These are phyloP conservation scores for Hirsutella rhossiliensis DNA, from an alignment of 2,329 filamentous ascomycete species.

Conservation along the genomic window DNA sequence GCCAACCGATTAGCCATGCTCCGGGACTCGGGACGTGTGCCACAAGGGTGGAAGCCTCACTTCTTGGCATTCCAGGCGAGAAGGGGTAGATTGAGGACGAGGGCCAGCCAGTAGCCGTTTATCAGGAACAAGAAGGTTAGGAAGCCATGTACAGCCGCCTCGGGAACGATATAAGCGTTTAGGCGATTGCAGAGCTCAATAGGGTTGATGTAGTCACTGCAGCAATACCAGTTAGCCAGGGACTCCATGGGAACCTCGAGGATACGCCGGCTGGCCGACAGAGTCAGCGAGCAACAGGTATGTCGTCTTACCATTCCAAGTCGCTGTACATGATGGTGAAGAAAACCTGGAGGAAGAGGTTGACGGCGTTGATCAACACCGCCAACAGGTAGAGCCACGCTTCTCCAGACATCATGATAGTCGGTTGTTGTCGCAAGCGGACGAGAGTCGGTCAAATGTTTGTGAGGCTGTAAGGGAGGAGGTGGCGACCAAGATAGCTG, in stretches of 20 bases:
- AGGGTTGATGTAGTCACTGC: constrained; percentile 97
- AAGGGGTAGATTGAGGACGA: constrained; percentile 85
- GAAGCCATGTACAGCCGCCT: constrained; percentile 95
- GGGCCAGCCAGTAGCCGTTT: constrained; percentile 95
- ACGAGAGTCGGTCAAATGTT: background rate
- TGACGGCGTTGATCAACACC: constrained; percentile 99
- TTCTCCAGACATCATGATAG: constrained; percentile 73
- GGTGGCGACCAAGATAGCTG: constrained; percentile 7
- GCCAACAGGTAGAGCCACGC: constrained; percentile 96
- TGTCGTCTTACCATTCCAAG: constrained; percentile 75
- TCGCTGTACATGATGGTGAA: constrained; percentile 99
- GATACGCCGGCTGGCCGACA: too few relatives aligned
- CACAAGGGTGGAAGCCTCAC: constrained; percentile 41
- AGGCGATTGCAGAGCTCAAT: constrained; percentile 99
- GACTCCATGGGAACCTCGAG: background rate
- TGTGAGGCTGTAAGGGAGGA: background rate
- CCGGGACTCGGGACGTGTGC: background rate
- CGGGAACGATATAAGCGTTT: constrained; percentile 98
- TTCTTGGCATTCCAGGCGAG: constrained; percentile 95
- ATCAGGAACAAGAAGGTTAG: constrained; percentile 92
- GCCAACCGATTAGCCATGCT: background rate
- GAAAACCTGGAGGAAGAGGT: constrained; percentile 98
- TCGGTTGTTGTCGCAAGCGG: constrained; percentile 13
- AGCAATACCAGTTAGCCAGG: background rate
- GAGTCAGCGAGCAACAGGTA: too few relatives aligned